Evolutionary conservation across 352 stramenopile genomes (phyloP), one percentile per base, ranked within the genome.

Genomic region (Globisporangium parvum): DNA sequence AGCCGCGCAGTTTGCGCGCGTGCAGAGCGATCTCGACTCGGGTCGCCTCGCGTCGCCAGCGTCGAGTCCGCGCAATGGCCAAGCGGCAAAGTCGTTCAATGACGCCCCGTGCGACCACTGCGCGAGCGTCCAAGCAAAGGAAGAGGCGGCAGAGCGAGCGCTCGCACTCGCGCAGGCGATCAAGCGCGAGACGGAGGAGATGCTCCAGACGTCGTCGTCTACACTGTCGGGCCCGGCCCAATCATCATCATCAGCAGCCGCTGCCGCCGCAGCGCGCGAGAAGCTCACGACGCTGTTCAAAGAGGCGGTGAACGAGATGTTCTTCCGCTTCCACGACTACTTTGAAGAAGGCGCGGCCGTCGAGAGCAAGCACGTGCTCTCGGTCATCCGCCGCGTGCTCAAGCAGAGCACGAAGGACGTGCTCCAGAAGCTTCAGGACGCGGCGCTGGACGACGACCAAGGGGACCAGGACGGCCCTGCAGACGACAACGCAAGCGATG

Each of bases 391-490:
- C 33, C 89, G 88, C 62, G 77, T 92, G 23, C 64, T 92, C 37
- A 88, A 89, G 54, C 77, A 87, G 17, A 89, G 74, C 61, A 90
- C 82, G 6, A 87, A 86, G 60, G 74, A 82, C 46, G 76, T 90
- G 49, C 65, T 90, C 15, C 54, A 77, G 55, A 70, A 71, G 28
- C 52, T 87, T 14, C 69, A 88, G 41, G 67, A 75, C 37, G 37
- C 53, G 9, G 11, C 37, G 11, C 11, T 42, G 4, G 62, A 65
- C 11, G 57, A 62, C 37, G 64, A 63, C 42, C n/a, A n/a, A n/a
- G n/a, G n/a, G n/a, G n/a, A n/a, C n/a, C n/a, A n/a, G n/a, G 54
- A 56, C 1, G 60, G 76, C 39, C 37, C 2, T 42, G 74, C 66
- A 39, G 67, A 70, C 45, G 65, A 63, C 6, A 72, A 69, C 11